Evolutionary conservation across 129 eudicot species (phyloP), one percentile per base, ranked within the genome.

Genomic region (Rutidosis leptorrhynchoides): DNA sequence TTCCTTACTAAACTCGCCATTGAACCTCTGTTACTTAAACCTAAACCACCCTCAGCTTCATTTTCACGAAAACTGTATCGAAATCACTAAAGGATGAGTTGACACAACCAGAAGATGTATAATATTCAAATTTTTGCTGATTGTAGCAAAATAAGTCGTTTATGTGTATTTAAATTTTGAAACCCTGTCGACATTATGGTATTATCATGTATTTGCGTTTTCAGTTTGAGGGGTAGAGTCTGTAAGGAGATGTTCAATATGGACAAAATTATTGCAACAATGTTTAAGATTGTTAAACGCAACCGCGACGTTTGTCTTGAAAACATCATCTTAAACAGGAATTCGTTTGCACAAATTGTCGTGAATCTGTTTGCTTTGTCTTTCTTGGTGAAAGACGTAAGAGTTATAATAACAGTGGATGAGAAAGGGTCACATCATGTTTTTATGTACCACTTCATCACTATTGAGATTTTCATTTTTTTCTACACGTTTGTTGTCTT

Each of bases 291-390:
- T 21, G 71, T 86, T 6, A 73, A 40, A 70, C 61, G 26, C 58
- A 66, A 81, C 63, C 73, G n/a, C 14, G 67, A 42, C 12, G 89
- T 86, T 49, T 57, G 52, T 26, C 79, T 86, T 28, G 86, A 83
- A 26, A 72, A 63, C 56, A 60, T 86, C 5, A 29, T 83, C 1
- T 5, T 83, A 68, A 80, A 86, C 65, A 69, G 88, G 61, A 37
- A 10, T 0, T 86, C 95, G 7, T 86, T 83, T 70, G 83, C 89
- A 2, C 86, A 86, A 51, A 83, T 84, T 0, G 79, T 86, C 29
- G 95, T 83, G 73, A 86, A 83, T 24, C 43, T 86, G 56, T 86
- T 86, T 81, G 82, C 95, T 6, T 52, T 86, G 26, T 86, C 89
- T 0, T 86, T 86, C 54, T 46, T 86, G 65, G 84, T 76, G 48